Evolutionary conservation across 306 rosid genomes (phyloP), one percentile per base, ranked within the genome.

Genomic region (Castanea mollissima): DNA sequence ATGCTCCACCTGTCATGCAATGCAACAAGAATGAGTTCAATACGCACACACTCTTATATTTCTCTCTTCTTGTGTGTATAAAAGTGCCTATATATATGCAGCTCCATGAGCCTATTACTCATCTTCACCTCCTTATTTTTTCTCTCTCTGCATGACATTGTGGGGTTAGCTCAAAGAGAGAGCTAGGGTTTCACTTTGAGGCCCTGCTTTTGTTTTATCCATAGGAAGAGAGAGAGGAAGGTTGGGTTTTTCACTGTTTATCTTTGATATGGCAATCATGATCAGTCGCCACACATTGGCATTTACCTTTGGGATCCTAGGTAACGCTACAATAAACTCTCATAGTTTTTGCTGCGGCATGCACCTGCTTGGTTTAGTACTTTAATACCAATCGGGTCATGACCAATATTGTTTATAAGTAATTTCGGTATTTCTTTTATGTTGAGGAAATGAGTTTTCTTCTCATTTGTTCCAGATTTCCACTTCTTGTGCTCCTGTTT

Each of bases 261-360:
- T 49, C 23, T 75, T n/a, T n/a, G 35, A 70, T 16, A 88, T 93
- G 93, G 81, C 90, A 4, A 11, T 80, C 15, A 11, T 84, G 58
- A 65, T 64, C 67, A 69, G 74, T 60, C 84, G 86, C 55, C 87
- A 38, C 77, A 78, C 84, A 31, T 84, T 88, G 85, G 79, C 91
- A 76, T 83, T 92, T 78, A 76, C 92, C 71, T 94, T 94, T 79
- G 98, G 98, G 76, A 78, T 94, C 76, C 83, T 94, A 3, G 98
- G 98, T 93, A 89, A 74, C 21, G 8, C 18, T 3, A 56, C 34
- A 4, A 1, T 29, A 73, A 5, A 18, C 63, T 21, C 19, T 20
- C 16, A 1, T 21, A 20, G 4, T 13, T 29, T 21, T 27, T 12
- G 12, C 34, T 10, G 67, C 67, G 5, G 67, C 67, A 59, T 11